Evolutionary conservation across 768 basidiomycete species (phyloP), one percentile per base, ranked within the genome.

Genomic region (Gautieria morchelliformis): DNA sequence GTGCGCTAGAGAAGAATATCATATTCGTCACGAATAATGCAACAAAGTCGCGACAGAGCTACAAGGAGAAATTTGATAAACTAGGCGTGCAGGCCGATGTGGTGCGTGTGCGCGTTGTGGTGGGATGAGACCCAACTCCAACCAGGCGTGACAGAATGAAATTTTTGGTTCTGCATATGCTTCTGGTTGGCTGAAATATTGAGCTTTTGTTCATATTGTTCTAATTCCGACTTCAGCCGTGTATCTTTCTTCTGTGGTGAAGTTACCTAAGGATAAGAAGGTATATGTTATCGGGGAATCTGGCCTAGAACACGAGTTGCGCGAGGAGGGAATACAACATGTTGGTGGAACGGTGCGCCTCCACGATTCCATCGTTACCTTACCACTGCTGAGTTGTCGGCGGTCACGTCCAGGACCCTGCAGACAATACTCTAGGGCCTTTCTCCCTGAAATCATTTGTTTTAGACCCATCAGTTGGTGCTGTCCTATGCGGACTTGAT

Each of bases 1-100:
- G 55, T 57, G 58, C 69, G 35, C 15, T 56, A 92, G 92, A 78
- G 66, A 97, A 91, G 77, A 78, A 81, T 59, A 73, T 96, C 33
- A 71, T 97, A 10, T 98, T 98, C 66, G 93, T 96, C 52, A 97
- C 94, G 17, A 99, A 99, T 73, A 99, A 98, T 68, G 94, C 94
- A 47, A 90, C 86, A 56, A 95, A 97, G 72, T 95, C 93, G 5
- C 76, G 96, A 61, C 81, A 72, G 67, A 84, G 73, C 68, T 94
- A 94, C 80, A 93, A 91, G 75, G 72, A 72, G 46, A 95, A 94
- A 70, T 96, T 99, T 67, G 92, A 97, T 70, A 77, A 83, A 65
- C 79, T 98, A 53, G 93, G 89, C 41, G 78, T 97, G 37, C 77
- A 92, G 67, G 91, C 84, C 35, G 77, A 84, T 66, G 85, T 88